Conservation (phyloP, 1,139 yeast species). For the Pichia sp. region DNA sequence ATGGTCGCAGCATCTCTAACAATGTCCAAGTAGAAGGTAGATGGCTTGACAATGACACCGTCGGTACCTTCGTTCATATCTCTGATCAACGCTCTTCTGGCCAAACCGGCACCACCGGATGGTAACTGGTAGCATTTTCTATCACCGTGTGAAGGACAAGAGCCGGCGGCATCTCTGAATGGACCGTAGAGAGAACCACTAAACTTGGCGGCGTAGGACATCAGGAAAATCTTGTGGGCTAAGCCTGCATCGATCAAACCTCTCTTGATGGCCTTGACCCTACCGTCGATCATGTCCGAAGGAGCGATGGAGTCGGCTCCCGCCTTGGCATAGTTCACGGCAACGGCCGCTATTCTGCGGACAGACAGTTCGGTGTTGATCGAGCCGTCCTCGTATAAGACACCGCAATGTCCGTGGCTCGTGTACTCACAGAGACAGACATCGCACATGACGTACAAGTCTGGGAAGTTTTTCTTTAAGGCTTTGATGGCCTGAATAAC, state of each 20-base stretch:
- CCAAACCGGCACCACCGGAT: slow-evolving; percentile 87
- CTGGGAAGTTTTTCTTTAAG: slow-evolving; percentile 65
- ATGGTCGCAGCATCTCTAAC: slow-evolving; percentile 82
- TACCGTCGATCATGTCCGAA: slow-evolving; percentile 96
- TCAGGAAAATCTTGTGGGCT: slow-evolving; percentile 82
- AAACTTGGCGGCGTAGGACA: slow-evolving; percentile 94
- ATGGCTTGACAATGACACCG: slow-evolving; percentile 94
- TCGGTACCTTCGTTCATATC: slow-evolving; percentile 94
- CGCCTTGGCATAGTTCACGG: slow-evolving; percentile 91
- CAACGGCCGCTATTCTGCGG: slow-evolving; percentile 85
- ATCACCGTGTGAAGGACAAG: slow-evolving; percentile 86
- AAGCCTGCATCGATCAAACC: slow-evolving; percentile 81
- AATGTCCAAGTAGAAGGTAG: slow-evolving; percentile 89
- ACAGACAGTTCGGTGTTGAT: slow-evolving; percentile 74
- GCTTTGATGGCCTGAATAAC: slow-evolving; percentile 75
- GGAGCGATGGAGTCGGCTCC: slow-evolving; percentile 98
- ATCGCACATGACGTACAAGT: slow-evolving; percentile 83
- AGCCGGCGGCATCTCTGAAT: slow-evolving; percentile 95
- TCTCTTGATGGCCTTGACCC: slow-evolving; percentile 79
- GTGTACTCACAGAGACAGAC: slow-evolving; percentile 97
- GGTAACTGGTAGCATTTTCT: slow-evolving; percentile 93
- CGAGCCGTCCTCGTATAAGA: slow-evolving; percentile 78
- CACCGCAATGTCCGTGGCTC: slow-evolving; percentile 95
- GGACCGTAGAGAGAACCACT: slow-evolving; percentile 93
- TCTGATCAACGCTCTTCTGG: slow-evolving; percentile 82